A percentile compares a stretch with the other conserved stretches of the same genome.
These are phyloP conservation scores for Pinus taeda DNA, from an alignment of 75 land plant genomes.

Conservation along the genomic window DNA sequence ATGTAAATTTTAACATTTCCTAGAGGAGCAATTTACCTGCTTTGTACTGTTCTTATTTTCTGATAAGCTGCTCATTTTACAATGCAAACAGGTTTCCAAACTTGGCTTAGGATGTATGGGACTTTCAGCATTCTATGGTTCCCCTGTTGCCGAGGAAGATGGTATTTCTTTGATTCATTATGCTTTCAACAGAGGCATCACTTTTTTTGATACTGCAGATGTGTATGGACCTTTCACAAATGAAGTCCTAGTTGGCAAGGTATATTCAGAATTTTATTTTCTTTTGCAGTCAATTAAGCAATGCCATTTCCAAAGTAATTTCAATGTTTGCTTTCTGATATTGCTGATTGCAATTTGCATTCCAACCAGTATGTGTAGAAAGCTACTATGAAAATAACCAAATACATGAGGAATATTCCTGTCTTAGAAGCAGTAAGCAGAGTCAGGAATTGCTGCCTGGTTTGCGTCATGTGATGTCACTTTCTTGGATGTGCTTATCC, in stretches of 20 bases:
- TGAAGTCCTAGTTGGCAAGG: conserved; percentile 30
- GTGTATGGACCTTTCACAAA: conserved; percentile 27
- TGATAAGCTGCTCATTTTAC: not conserved
- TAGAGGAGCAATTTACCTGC: not conserved
- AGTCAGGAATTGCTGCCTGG: not conserved
- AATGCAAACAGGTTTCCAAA: conserved; percentile 23
- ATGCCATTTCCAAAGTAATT: not conserved
- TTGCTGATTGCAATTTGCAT: too few relatives aligned
- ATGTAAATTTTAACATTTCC: not conserved
- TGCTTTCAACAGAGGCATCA: conserved; percentile 30
- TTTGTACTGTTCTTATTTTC: not conserved
- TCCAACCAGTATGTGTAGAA: not conserved
- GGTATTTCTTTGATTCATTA: conserved; percentile 21
- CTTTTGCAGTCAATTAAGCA: not conserved
- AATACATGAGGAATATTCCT: not conserved
- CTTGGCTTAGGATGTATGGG: conserved; percentile 36
- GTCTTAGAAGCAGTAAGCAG: not conserved
- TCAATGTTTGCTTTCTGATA: not conserved
- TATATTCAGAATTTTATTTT: not conserved
- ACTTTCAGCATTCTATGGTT: conserved; percentile 16
- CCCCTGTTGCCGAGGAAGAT: conserved; percentile 16
- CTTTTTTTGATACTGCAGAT: conserved; percentile 41
- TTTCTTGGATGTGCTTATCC: too few relatives aligned
- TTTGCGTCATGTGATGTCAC: not conserved
- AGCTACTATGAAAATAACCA: not conserved